A percentile compares a stretch with the other conserved stretches of the same genome.
Evolutionary conservation across 2,329 filamentous ascomycete species (phyloP).

Genomic region (Ascochyta viciae-villosae): DNA sequence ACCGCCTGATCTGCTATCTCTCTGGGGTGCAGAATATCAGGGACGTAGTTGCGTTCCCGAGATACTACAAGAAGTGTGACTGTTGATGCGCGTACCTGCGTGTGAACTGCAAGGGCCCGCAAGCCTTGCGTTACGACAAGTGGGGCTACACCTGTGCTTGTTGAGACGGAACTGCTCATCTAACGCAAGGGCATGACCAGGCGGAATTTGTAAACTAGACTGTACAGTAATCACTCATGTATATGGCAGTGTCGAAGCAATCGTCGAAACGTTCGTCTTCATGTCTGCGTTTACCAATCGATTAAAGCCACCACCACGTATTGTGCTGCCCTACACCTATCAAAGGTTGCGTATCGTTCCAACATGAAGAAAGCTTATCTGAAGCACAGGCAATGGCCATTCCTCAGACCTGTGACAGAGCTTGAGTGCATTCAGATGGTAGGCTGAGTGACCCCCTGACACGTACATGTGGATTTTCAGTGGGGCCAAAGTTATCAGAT

Average conservation of each 20-base stretch:
- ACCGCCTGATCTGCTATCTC: conserved; percentile 84
- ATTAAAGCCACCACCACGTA: too few relatives aligned
- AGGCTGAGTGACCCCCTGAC: neutral
- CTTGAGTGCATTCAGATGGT: too few relatives aligned
- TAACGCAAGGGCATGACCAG: neutral
- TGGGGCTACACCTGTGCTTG: neutral
- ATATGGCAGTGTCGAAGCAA: neutral
- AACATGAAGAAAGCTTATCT: too few relatives aligned
- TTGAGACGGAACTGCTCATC: neutral
- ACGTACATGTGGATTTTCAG: conserved; percentile 1
- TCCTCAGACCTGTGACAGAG: too few relatives aligned
- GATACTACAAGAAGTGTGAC: conserved; percentile 67
- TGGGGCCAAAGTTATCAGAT: conserved; percentile 17
- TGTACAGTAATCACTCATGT: neutral
- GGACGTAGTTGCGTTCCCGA: conserved; percentile 85
- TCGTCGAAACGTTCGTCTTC: neutral
- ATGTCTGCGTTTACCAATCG: neutral
- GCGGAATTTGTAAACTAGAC: neutral
- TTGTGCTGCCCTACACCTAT: too few relatives aligned
- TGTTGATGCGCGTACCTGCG: conserved; percentile 43
- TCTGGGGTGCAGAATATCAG: conserved; percentile 81
- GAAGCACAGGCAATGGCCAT: too few relatives aligned
- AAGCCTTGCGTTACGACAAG: neutral
- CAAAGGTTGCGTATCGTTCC: too few relatives aligned
- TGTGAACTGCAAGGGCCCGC: conserved; percentile 6